Conservation (phyloP, 2,329 filamentous ascomycete genomes). For the Lachnellula willkommii region DNA sequence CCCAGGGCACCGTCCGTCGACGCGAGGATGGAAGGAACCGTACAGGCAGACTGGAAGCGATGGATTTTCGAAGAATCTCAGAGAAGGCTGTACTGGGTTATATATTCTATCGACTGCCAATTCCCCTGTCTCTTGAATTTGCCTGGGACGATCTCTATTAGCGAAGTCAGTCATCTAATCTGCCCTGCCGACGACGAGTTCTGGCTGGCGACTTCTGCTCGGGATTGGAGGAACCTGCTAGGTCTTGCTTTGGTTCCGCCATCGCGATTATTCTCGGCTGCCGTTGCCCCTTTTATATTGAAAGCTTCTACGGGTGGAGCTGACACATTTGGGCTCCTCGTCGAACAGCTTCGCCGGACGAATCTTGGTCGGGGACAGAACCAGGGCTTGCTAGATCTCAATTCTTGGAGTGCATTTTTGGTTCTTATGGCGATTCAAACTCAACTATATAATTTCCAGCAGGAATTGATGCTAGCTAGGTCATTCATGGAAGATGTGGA, state of each 20-base stretch:
- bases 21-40: neutral
- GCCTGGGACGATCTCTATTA: slow-evolving; percentile 20
- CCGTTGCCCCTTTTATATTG: slow-evolving; percentile 22
- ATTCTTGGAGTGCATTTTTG: slow-evolving; percentile 22
- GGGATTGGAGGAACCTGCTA: slow-evolving; percentile 22
- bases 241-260: slow-evolving; percentile 19
- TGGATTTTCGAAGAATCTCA: slow-evolving; percentile 22
- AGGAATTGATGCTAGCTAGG: slow-evolving; percentile 16
- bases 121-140: slow-evolving; percentile 23
- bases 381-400: slow-evolving; percentile 17
- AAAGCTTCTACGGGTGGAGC: neutral
- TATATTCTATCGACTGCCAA: slow-evolving; percentile 23
- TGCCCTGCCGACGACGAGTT: slow-evolving; percentile 26
- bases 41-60: slow-evolving; percentile 16
- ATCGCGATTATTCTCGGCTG: slow-evolving; percentile 20
- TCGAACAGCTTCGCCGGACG: neutral
- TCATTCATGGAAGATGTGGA: slow-evolving; percentile 16
- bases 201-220: slow-evolving; percentile 21
- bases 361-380: neutral
- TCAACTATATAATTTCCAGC: slow-evolving; percentile 18
- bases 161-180: slow-evolving; percentile 18
- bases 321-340: neutral
- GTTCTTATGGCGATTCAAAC: slow-evolving; percentile 20
- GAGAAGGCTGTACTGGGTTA: slow-evolving; percentile 21
- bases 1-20: neutral